phyloP scores from a whole-genome alignment of 2,329 filamentous ascomycete genomes.

The Colletotrichum neosansevieriae region DNA sequence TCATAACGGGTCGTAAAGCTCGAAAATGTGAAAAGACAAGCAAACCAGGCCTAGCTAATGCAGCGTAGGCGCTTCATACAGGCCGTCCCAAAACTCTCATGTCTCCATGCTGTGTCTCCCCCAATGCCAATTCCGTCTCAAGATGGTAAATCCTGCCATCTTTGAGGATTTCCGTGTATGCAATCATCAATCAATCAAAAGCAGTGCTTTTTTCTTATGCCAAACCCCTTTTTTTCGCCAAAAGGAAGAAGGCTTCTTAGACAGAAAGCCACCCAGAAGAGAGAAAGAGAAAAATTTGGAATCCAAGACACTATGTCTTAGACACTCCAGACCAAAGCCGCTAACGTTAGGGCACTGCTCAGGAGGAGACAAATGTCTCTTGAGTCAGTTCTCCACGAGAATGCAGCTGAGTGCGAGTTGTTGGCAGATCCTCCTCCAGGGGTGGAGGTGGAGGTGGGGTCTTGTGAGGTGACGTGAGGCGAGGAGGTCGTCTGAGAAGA shows the following conservation, averaged over 20 bases:
- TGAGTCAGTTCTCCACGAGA: conserved; percentile 2
- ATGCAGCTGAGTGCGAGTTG: conserved; percentile 19
- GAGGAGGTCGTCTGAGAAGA: conserved; percentile 20
- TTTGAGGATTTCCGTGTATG: neutral
- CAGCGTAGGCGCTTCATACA: neutral
- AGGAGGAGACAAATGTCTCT: conserved; percentile 15
- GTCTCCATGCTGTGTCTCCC: neutral
- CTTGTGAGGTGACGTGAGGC: neutral
- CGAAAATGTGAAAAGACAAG: neutral
- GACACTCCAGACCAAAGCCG: conserved; percentile 4
- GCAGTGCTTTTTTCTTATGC: neutral
- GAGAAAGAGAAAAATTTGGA: neutral
- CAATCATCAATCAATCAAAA: conserved; percentile 7
- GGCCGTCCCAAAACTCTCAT: neutral
- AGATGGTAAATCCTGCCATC: neutral
- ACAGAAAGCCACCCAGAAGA: conserved; percentile 5
- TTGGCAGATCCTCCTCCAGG: neutral
- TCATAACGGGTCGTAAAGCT: conserved; percentile 32
- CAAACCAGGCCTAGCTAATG: conserved; percentile 5
- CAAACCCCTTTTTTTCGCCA: neutral
- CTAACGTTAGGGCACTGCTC: conserved; percentile 12
- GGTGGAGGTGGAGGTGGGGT: conserved; percentile 8
- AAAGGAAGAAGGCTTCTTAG: neutral
- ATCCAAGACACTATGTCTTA: neutral
- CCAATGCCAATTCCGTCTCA: neutral